Conservation (phyloP, 2,329 filamentous ascomycete genomes). For the Teratosphaeria nubilosa region DNA sequence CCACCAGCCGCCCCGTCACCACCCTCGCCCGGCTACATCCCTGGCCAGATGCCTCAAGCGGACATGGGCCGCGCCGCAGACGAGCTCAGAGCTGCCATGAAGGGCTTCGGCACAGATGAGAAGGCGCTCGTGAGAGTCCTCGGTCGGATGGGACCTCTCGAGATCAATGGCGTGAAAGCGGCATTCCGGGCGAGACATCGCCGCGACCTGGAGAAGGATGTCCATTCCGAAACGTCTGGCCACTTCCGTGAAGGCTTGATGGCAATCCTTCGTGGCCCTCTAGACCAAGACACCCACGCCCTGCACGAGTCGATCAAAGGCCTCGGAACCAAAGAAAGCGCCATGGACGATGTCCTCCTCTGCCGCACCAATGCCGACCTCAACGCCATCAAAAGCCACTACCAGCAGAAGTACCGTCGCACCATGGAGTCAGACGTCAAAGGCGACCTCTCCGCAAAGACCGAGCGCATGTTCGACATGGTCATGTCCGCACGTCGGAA, state of each 20-base stretch:
- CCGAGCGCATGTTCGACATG: slow-evolving; percentile 74
- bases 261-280: slow-evolving; percentile 66
- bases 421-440: slow-evolving; percentile 63
- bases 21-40: slow-evolving; percentile 64
- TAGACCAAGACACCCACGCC: slow-evolving; percentile 63
- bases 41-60: slow-evolving; percentile 55
- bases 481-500: slow-evolving; percentile 63
- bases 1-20: slow-evolving; percentile 44
- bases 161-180: slow-evolving; percentile 58
- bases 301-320: slow-evolving; percentile 66
- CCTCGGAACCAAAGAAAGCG: slow-evolving; percentile 71
- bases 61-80: slow-evolving; percentile 62
- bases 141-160: slow-evolving; percentile 63
- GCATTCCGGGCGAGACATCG: slow-evolving; percentile 56
- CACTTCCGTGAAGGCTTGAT: slow-evolving; percentile 67
- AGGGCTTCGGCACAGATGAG: slow-evolving; percentile 86
- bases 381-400: slow-evolving; percentile 71
- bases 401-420: slow-evolving; percentile 56
- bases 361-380: slow-evolving; percentile 79
- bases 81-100: slow-evolving; percentile 72
- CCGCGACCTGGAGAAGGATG: slow-evolving; percentile 62
- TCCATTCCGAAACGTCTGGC: slow-evolving; percentile 64
- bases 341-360: slow-evolving; percentile 79
- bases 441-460: slow-evolving; percentile 75
- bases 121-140: slow-evolving; percentile 61